phyloP scores from a whole-genome alignment of 352 stramenopile species.

The Globisporangium canariense region DNA sequence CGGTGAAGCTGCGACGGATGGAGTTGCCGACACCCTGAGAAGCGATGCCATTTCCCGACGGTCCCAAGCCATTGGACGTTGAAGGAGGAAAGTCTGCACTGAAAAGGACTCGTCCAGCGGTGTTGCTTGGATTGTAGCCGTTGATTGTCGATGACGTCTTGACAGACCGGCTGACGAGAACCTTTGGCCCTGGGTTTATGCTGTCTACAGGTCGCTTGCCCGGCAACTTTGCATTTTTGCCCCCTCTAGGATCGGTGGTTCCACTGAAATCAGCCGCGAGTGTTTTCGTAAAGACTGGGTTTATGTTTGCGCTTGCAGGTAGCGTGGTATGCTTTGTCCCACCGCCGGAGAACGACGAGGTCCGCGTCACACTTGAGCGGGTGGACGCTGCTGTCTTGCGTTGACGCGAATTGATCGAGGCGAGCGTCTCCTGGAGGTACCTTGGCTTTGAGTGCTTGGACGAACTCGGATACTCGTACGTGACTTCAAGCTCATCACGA shows the following conservation, averaged over 20 bases:
- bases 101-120: constrained; percentile 12
- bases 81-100: constrained; percentile 15
- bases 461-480: constrained; percentile 21
- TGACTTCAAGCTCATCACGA: constrained; percentile 38
- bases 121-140: neutral
- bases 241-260: constrained; percentile 1
- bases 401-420: constrained; percentile 49
- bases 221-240: constrained; percentile 1
- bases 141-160: constrained; percentile 6
- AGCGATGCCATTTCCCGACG: neutral
- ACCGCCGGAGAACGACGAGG: constrained; percentile 23
- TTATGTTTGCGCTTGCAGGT: constrained; percentile 17
- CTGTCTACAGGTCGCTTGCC: constrained; percentile 4
- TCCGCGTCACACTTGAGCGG: constrained; percentile 12
- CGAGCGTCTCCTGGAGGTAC: constrained; percentile 50
- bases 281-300: constrained; percentile 19
- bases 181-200: constrained; percentile 15
- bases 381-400: constrained; percentile 19
- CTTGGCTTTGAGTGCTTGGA: constrained; percentile 27
- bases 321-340: constrained; percentile 19
- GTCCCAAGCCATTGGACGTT: neutral
- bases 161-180: constrained; percentile 13
- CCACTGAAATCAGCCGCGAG: neutral
- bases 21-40: constrained; percentile 8
- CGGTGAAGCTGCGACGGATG: constrained; percentile 10